A percentile compares a stretch with the other conserved stretches of the same genome.
These are phyloP conservation scores for Penicillium roqueforti DNA, from an alignment of 495 filamentous ascomycete genomes.

Conservation along the genomic window DNA sequence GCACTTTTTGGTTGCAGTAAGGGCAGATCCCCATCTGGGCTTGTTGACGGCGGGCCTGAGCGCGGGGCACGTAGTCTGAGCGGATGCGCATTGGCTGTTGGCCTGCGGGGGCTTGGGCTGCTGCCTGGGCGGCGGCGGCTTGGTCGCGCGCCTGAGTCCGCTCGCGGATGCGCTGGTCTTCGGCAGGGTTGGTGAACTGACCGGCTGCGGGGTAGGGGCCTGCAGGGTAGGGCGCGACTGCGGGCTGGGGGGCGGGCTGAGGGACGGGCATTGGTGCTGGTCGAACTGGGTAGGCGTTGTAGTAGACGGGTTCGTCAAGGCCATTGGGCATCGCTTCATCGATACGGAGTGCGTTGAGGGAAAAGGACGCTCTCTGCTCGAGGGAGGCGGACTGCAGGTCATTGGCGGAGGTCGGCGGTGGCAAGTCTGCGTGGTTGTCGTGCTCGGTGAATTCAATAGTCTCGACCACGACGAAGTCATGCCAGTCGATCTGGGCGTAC, in stretches of 20 bases:
- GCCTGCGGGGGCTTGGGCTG: slow-evolving; percentile 62
- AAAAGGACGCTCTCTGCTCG: slow-evolving; percentile 89
- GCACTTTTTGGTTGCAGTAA: slow-evolving; percentile 88
- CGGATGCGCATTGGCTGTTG: slow-evolving; percentile 81
- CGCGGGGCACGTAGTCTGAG: slow-evolving; percentile 84
- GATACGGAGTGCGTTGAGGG: slow-evolving; percentile 77
- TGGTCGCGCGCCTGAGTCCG: slow-evolving; percentile 63
- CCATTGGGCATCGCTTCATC: slow-evolving; percentile 94
- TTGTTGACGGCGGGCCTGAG: slow-evolving; percentile 62
- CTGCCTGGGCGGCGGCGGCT: slow-evolving; percentile 72
- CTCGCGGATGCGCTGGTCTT: slow-evolving; percentile 63
- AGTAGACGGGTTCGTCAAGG: slow-evolving; percentile 55
- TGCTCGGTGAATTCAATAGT: slow-evolving; percentile 89
- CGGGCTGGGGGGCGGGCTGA: slow-evolving; percentile 15
- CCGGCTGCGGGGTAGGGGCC: slow-evolving; percentile 36
- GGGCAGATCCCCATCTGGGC: slow-evolving; percentile 77
- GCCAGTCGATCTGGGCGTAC: slow-evolving; percentile 95
- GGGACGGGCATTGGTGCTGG: slow-evolving; percentile 23
- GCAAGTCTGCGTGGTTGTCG: slow-evolving; percentile 81
- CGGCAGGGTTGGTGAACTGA: slow-evolving; percentile 55
- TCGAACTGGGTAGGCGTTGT: slow-evolving; percentile 46
- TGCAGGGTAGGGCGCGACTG: slow-evolving; percentile 33
- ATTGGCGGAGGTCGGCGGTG: slow-evolving; percentile 80
- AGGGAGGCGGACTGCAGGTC: slow-evolving; percentile 91
- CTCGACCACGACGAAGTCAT: slow-evolving; percentile 94